Evolutionary conservation across 1,284 basidiomycete genomes (phyloP), one percentile per base, ranked within the genome.

Genomic region (Ustilago crameri): DNA sequence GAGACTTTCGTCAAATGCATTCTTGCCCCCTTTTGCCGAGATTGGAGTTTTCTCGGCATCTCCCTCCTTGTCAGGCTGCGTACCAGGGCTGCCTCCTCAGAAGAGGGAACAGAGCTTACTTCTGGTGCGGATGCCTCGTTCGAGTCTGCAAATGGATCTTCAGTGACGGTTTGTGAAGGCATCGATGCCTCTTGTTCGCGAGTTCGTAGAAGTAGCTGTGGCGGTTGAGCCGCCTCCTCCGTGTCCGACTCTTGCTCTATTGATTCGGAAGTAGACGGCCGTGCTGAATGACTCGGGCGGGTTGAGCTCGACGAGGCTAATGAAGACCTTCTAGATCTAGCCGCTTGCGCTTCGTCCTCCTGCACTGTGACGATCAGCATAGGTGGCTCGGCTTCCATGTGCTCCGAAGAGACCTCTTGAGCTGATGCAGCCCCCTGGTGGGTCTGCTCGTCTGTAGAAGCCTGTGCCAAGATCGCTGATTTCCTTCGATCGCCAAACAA

Each of bases 31-130:
- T 8, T 24, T 3, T 3, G 32, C 5, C 5, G 40, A 24, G 7
- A 41, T 37, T 5, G 30, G 42, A 23, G 43, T 27, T 22, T 57
- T 63, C 38, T 63, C 60, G 32, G 51, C 22, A 30, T 63, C 60
- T 17, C 44, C 38, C 12, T 43, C 53, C 20, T 51, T 44, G 49
- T 63, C 53, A 2, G n/a, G 14, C 17, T 3, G 46, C 49, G 26
- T 40, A 34, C 23, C 20, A 17, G 49, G 53, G 20, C 42, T 1
- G 43, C 22, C 5, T 52, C 53, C 20, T 57, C 52, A 9, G 45
- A 34, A 10, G 50, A 44, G 24, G 34, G 26, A 26, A 40, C 47
- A 3, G 60, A 35, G 12, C 42, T 32, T 3, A 35, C 30, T 17
- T 42, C 35, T 3, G 38, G 14, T 2, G 37, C 22, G 14, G 22